These are phyloP conservation scores for Aspergillus aculeatinus DNA, from an alignment of 2,329 filamentous ascomycete genomes.

Conservation along the genomic window DNA sequence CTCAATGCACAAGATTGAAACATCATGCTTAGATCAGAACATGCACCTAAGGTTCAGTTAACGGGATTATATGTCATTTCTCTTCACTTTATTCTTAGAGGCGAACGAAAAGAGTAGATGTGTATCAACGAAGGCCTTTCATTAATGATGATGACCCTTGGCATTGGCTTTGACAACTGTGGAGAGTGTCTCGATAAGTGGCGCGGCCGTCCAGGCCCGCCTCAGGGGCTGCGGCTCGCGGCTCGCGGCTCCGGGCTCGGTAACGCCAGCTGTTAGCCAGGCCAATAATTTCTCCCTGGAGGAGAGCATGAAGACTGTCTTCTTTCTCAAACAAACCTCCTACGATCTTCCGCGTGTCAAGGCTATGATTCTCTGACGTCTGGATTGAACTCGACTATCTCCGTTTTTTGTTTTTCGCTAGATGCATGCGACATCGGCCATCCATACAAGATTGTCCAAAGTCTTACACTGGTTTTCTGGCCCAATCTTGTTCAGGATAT, in stretches of 20 bases:
- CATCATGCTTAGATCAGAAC: no score
- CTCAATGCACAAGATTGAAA: background rate
- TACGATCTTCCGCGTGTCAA: slow-evolving; percentile 4
- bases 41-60: background rate
- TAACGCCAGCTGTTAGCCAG: slow-evolving; percentile 32
- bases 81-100: background rate
- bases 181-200: slow-evolving; percentile 23
- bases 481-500: slow-evolving; percentile 9
- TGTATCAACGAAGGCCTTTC: background rate
- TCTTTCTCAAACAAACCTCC: background rate
- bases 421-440: slow-evolving; percentile 22
- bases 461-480: slow-evolving; percentile 21
- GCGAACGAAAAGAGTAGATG: background rate
- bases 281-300: slow-evolving; percentile 21
- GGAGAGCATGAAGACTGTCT: slow-evolving; percentile 15
- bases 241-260: slow-evolving; percentile 13
- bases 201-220: slow-evolving; percentile 23
- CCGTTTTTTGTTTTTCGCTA: slow-evolving; percentile 23
- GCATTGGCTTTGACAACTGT: slow-evolving; percentile 17
- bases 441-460: slow-evolving; percentile 7
- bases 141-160: slow-evolving; percentile 14
- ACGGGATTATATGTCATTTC: background rate
- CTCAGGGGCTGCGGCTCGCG: slow-evolving; percentile 30
- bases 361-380: slow-evolving; percentile 11
- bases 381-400: slow-evolving; percentile 13